Base-by-base conservation (phyloP, 2,329 filamentous ascomycete genomes). In the Drechslera avenae region DNA sequence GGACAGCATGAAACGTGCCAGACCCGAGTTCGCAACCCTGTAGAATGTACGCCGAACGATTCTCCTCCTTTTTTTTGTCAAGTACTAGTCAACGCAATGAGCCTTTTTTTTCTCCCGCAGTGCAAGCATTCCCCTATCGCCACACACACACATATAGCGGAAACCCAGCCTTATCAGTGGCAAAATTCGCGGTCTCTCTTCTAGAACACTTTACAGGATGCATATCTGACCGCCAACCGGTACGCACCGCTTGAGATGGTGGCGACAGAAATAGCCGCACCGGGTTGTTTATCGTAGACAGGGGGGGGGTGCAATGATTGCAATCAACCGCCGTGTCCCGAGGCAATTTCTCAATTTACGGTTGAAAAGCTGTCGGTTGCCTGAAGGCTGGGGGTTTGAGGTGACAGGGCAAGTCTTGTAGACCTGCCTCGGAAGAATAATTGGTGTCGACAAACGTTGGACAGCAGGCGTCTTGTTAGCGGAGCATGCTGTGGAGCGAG, bases 301-400 rank as follows among this genome's bases (percentile, higher is more conserved):
- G 47, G 46, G 40, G 57, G 36, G 39, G 36, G 47, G 54, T 50
- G 50, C 39, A 39, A 56, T 53, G 41, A 56, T 53, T 46, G 53
- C 48, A 54, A 61, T 50, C 44, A 56, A 51, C 45, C 35, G 19
- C 50, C 26, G n/a, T 35, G 49, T 48, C 39, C 44, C 42, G 35
- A 56, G 26, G 50, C 46, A 51, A 57, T 59, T 59, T 49, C 41
- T 44, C 47, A 56, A 44, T 54, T 55, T 59, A 43, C 53, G 50
- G 36, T 33, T 52, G 31, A 10, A 55, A 34, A 31, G 31, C 30
- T 32, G 23, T 39, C 21, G 23, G 41, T 23, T 31, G 54, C 41
- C 46, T 49, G 45, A 44, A 40, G 56, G 46, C 52, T 40, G 33
- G 46, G 51, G 39, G 46, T 26, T 46, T 30, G 28, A 16, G 14